These are phyloP conservation scores for Piromyces sp. DNA, from an alignment of 192 early-diverging fungal genomes.

Conservation along the genomic window DNA sequence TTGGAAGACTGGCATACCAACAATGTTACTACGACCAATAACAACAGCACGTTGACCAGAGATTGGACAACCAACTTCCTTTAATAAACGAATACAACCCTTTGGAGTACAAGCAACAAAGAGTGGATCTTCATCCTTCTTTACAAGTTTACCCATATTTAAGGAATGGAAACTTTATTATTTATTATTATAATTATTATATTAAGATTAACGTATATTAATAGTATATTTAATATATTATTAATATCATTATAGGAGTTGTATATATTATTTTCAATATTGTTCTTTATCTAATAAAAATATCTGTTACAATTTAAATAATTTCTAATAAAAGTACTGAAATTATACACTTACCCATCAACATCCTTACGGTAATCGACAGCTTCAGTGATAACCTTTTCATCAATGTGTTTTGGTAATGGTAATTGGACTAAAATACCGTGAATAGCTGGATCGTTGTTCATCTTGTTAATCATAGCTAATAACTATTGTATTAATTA, in stretches of 20 bases:
- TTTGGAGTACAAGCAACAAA: conserved; percentile 96
- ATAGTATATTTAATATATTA: too few species aligned
- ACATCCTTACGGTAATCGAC: conserved; percentile 83
- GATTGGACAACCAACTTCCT: conserved; percentile 23
- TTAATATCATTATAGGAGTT: too few species aligned
- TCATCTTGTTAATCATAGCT: conserved; percentile 45
- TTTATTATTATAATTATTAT: too few species aligned
- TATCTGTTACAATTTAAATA: neutral
- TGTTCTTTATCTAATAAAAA: too few species aligned
- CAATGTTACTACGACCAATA: conserved; percentile 91
- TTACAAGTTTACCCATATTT: conserved; percentile 83
- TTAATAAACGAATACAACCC: conserved; percentile 74
- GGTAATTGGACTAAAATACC: conserved; percentile 94
- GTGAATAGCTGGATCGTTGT: conserved; percentile 65
- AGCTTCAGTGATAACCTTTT: conserved; percentile 62
- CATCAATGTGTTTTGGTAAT: conserved; percentile 69
- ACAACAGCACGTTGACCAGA: conserved; percentile 81
- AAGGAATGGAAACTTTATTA: conserved; percentile 62
- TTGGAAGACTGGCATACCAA: conserved; percentile 67
- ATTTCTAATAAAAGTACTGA: neutral
- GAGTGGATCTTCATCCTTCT: conserved; percentile 54
- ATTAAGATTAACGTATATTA: too few species aligned
- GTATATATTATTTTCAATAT: too few species aligned
- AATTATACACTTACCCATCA: conserved; percentile 52
- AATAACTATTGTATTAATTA: conserved; percentile 45